Percentiles rank a stretch among this genome's conserved stretches.
Evolutionary conservation across 441 rosid genomes (phyloP).

Genomic region (Croton laevigatus): DNA sequence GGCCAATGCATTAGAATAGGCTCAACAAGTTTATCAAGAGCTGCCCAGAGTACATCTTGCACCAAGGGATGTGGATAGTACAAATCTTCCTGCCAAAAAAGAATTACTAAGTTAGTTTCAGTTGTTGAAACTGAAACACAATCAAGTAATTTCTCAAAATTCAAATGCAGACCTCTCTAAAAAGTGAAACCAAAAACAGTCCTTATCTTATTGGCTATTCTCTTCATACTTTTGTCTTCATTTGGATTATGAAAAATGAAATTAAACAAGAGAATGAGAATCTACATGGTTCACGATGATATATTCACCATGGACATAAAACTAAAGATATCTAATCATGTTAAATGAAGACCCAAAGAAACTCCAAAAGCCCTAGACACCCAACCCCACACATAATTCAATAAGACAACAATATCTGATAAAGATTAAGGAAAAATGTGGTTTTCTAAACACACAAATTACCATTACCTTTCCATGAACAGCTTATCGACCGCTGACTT

Average conservation of each 20-base stretch:
- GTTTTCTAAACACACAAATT: neutral
- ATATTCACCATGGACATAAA: neutral
- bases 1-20: slow-evolving; percentile 84
- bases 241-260: neutral
- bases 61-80: slow-evolving; percentile 58
- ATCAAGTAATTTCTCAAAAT: neutral
- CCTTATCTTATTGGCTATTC: neutral
- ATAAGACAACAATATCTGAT: neutral
- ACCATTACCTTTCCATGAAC: too few relatives aligned
- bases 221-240: neutral
- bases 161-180: neutral
- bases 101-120: neutral
- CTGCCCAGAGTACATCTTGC: slow-evolving; percentile 62
- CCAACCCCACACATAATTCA: neutral
- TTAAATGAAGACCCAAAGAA: neutral
- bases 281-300: neutral
- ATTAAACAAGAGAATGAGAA: neutral
- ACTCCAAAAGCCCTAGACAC: neutral
- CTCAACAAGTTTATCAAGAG: slow-evolving; percentile 45
- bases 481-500: neutral
- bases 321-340: neutral
- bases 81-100: slow-evolving; percentile 52
- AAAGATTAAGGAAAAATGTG: neutral
- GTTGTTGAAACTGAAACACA: neutral
- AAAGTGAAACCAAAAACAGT: neutral